These are phyloP conservation scores for Apocynum venetum DNA, from an alignment of 257 asterid genomes.

Conservation along the genomic window DNA sequence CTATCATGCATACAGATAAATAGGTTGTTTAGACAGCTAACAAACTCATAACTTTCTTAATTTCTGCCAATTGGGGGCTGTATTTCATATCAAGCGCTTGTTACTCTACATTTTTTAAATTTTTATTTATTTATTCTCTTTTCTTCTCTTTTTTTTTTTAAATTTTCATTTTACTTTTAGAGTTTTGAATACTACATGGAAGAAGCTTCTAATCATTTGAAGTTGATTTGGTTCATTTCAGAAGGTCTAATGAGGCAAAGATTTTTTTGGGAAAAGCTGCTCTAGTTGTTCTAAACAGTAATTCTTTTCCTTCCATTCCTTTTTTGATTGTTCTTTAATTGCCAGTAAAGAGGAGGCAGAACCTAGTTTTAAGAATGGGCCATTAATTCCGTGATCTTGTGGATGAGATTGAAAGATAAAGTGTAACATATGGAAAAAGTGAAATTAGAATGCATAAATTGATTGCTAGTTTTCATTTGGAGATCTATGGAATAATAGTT, in stretches of 20 bases:
- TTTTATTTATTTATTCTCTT: no score
- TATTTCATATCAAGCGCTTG: background rate
- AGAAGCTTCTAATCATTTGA: background rate
- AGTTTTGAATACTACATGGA: background rate
- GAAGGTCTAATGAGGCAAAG: background rate
- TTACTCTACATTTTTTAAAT: background rate
- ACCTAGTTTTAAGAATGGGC: background rate
- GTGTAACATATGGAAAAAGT: background rate
- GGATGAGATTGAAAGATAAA: background rate
- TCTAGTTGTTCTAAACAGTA: background rate
- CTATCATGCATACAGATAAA: background rate
- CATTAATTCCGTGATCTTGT: background rate
- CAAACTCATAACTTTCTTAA: background rate
- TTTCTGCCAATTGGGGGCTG: background rate
- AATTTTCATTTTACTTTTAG: background rate
- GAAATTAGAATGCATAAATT: background rate
- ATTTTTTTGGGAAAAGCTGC: background rate
- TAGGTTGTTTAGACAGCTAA: background rate
- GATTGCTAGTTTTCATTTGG: no score
- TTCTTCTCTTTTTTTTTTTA: no score
- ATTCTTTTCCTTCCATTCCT: no score
- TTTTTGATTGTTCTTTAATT: background rate
- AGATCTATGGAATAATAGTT: background rate
- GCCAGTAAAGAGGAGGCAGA: background rate
- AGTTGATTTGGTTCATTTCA: background rate